phyloP scores from a whole-genome alignment of 2,329 filamentous ascomycete genomes.

The Endoconidiophora laricicola region DNA sequence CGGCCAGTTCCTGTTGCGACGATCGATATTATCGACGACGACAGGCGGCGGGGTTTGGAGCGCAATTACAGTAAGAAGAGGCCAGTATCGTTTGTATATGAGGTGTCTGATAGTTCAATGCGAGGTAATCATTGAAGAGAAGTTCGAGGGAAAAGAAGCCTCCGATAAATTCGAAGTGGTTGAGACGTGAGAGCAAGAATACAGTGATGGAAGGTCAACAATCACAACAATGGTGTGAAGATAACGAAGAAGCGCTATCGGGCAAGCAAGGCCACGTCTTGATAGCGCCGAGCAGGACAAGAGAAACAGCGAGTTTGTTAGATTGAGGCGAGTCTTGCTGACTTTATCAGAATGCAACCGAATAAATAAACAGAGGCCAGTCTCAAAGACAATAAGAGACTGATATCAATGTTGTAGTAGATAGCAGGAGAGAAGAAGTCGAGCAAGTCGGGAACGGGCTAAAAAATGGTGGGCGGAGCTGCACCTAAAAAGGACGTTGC shows the following conservation, averaged over 20 bases:
- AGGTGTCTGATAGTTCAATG: neutral
- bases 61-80: neutral
- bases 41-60: neutral
- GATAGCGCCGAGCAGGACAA: neutral
- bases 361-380: neutral
- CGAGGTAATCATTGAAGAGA: neutral
- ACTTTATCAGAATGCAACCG: neutral
- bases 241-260: neutral
- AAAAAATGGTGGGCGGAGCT: conserved; percentile 6
- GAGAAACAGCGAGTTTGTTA: neutral
- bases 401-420: too few relatives aligned
- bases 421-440: neutral
- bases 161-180: neutral
- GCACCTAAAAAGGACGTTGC: conserved; percentile 9
- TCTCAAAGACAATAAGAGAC: neutral
- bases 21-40: conserved; percentile 3
- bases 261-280: too few relatives aligned
- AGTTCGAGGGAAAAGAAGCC: neutral
- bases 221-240: neutral
- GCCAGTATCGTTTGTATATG: neutral
- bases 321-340: neutral
- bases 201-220: neutral
- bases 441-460: neutral
- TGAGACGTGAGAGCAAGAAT: conserved; percentile 1
- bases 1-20: conserved; percentile 5